Evolutionary conservation across 1,284 basidiomycete species (phyloP), one percentile per base, ranked within the genome.

Genomic region (Pseudozyma thailandica): DNA sequence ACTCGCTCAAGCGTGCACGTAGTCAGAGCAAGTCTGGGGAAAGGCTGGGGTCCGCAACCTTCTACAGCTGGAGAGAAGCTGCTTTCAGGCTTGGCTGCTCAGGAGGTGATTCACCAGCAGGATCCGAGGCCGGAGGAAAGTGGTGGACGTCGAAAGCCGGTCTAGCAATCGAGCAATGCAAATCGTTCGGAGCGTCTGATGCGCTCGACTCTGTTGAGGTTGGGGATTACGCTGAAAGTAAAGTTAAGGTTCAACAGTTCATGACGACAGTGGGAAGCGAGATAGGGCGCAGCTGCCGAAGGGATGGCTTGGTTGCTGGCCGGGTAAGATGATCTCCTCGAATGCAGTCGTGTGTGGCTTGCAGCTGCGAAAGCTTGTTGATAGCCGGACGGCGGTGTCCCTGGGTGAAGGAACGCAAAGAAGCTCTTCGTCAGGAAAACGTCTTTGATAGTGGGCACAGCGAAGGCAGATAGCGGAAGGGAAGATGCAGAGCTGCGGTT

Each of bases 191-290:
- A n/a, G n/a, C n/a, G 33, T 35, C 8, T 35, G 33, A 16, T n/a
- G 6, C 18, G 38, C 38, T 41, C 18, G 39, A 21, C 8, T 21
- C 8, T 16, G 10, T 25, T 41, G 18, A 21, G 7, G 37, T 6
- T 41, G 39, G 39, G 6, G 20, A 18, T 16, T 6, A 41, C 12
- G 39, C 15, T 25, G 42, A 43, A 25, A 25, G 15, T 26, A 56
- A 49, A 31, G 15, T 56, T 49, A 51, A 58, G 49, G 44, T 50
- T 55, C 48, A 46, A 3, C 26, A 16, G 49, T 46, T 27, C 48
- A 58, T 50, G 56, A 58, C 41, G 56, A 23, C 35, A 39, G 35
- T 35, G 20, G 33, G 12, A 27, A 39, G n/a, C 35, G 21, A 43
- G n/a, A 4, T 26, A 43, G 38, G 21, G 23, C 6, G 38, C n/a